Evolutionary conservation across 2,329 filamentous ascomycete species (phyloP).

Genomic region (Cladorrhinum sp.): DNA sequence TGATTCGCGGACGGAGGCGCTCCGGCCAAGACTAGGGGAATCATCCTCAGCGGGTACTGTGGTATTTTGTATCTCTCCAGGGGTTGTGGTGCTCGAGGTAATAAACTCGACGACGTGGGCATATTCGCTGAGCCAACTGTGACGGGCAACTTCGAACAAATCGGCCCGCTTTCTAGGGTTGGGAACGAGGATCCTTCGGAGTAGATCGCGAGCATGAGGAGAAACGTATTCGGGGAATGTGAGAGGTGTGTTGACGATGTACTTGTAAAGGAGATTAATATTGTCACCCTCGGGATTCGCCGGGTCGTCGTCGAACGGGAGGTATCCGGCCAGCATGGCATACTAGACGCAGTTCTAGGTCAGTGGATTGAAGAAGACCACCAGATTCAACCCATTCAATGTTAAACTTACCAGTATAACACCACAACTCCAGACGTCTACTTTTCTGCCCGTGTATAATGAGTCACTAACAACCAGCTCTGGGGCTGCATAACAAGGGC

Average conservation of each 20-base stretch:
- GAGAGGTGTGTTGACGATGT: conserved; percentile 94
- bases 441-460: conserved; percentile 93
- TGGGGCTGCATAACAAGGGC: conserved; percentile 94
- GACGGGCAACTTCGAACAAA: conserved; percentile 92
- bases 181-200: conserved; percentile 89
- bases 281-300: conserved; percentile 98
- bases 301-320: conserved; percentile 97
- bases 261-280: conserved; percentile 98
- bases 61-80: conserved; percentile 78
- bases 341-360: conserved; percentile 58
- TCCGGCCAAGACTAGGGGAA: conserved; percentile 66
- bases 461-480: conserved; percentile 97
- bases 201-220: conserved; percentile 87
- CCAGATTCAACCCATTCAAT: not conserved
- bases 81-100: conserved; percentile 88
- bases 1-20: conserved; percentile 87
- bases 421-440: conserved; percentile 98
- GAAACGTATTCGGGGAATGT: conserved; percentile 99
- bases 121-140: conserved; percentile 97
- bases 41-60: conserved; percentile 60
- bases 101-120: conserved; percentile 96
- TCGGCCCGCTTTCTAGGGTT: conserved; percentile 94
- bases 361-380: not conserved
- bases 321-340: conserved; percentile 95
- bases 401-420: conserved; percentile 82